Evolutionary conservation across 345 rosid species (phyloP), one percentile per base, ranked within the genome.

Genomic region (Capsella bursapastoris): DNA sequence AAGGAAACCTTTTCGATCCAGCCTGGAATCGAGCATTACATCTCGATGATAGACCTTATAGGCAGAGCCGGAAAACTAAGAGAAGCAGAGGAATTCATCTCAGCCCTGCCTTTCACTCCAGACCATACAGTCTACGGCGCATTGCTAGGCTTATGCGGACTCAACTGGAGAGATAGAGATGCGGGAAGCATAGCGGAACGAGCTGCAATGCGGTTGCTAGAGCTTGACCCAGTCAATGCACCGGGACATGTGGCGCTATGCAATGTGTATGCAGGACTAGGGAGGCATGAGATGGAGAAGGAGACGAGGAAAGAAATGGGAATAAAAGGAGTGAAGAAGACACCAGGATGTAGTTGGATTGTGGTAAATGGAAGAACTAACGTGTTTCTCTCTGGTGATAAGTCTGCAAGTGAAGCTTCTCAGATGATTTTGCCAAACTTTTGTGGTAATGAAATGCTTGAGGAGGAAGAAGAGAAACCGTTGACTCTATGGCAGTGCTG

Each of bases 261-360:
- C 78, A 92, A 92, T 29, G 56, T 90, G 37, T 87, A 85, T 77
- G 89, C 87, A 1, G 85, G 84, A 4, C 79, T 65, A 44, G 87
- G 92, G n/a, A 67, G 43, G 55, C 83, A 82, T 72, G 63, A 40
- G n/a, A 83, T 81, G 68, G 96, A 85, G 81, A 85, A 85, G 41
- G 75, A 83, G 44, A 66, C 85, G 78, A 87, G 94, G 80, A 86
- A 78, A 68, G 88, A 84, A 70, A 90, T 92, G 92, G 84, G 87
- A 34, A 49, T 83, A 75, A 92, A 84, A 76, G 90, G 94, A 15
- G 88, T 92, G 83, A 88, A 81, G 69, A 92, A 92, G 83, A 80
- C 68, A 48, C 95, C 96, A 41, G 95, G 98, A 60, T 90, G 91
- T 75, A 90, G 92, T 78, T 86, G 96, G 98, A 71, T 92, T 78